These are phyloP conservation scores for Vachellia pachyceras DNA, from an alignment of 306 rosid genomes.

Conservation along the genomic window DNA sequence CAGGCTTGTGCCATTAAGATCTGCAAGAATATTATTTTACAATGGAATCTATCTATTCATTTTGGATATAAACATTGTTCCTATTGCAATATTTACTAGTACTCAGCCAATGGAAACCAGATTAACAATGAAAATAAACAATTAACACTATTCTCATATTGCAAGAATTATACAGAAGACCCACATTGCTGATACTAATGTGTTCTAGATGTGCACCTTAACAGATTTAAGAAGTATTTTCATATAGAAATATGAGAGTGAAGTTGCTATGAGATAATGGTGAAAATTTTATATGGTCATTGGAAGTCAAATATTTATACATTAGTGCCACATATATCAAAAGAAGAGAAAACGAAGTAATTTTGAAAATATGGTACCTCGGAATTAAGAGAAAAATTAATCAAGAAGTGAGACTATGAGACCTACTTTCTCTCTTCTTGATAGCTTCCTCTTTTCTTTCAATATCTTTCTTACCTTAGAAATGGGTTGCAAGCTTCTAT, in stretches of 20 bases:
- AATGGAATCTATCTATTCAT: neutral
- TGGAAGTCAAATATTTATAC: neutral
- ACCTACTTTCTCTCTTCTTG: neutral
- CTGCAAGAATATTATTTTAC: neutral
- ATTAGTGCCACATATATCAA: neutral
- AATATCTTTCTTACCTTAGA: neutral
- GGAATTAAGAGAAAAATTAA: neutral
- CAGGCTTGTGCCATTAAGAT: neutral
- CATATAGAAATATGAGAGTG: neutral
- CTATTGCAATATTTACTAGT: neutral
- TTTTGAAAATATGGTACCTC: neutral
- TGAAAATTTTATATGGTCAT: neutral
- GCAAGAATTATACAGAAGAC: neutral
- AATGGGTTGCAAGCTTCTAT: too few species aligned
- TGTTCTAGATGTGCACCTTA: neutral
- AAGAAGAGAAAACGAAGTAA: neutral
- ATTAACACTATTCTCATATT: too few species aligned
- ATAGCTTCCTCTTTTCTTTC: neutral
- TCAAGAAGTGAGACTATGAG: neutral
- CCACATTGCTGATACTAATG: neutral
- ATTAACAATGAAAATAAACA: neutral
- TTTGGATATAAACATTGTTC: neutral
- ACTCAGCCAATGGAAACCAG: neutral
- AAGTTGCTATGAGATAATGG: neutral
- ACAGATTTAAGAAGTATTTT: neutral